Evolutionary conservation across 805 yeast genomes (phyloP).

Genomic region (Hanseniaspora lindneri): DNA sequence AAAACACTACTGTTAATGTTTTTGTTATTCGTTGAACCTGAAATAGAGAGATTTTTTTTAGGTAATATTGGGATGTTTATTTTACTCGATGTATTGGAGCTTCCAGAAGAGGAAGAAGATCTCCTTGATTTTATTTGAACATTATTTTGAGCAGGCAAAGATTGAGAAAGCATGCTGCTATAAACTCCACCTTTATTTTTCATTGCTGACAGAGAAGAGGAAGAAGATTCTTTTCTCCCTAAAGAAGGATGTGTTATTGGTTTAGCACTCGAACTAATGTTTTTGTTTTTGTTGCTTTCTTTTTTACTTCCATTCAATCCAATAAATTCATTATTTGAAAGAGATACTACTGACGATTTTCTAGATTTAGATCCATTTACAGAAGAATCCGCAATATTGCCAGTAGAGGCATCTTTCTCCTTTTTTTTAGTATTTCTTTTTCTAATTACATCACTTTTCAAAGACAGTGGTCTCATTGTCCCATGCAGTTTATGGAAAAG

Average conservation of each 20-base stretch:
- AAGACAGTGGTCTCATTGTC: conserved; percentile 80
- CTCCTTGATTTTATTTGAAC: conserved; percentile 22
- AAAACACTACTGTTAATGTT: not conserved
- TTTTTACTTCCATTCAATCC: conserved; percentile 5
- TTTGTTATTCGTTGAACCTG: conserved; percentile 2
- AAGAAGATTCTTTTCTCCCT: conserved; percentile 14
- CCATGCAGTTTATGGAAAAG: conserved; percentile 85
- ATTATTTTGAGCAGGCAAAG: not conserved
- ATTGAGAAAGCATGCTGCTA: not conserved
- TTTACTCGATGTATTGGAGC: conserved; percentile 26
- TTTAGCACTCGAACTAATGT: not conserved
- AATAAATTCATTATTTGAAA: not conserved
- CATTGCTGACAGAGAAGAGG: conserved; percentile 15
- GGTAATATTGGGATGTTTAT: conserved; percentile 29
- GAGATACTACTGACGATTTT: not conserved
- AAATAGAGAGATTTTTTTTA: conserved; percentile 24
- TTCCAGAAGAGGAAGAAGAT: conserved; percentile 26
- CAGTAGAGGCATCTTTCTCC: conserved; percentile 25
- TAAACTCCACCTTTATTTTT: conserved; percentile 10
- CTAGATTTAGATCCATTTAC: not conserved
- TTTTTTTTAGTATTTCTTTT: conserved; percentile 60
- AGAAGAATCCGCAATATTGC: not conserved
- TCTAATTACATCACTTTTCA: conserved; percentile 85
- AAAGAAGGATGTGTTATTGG: not conserved
- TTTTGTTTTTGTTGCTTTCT: conserved; percentile 11